Evolutionary conservation across 441 rosid species (phyloP), one percentile per base, ranked within the genome.

Genomic region (Dalechampia spathulata): DNA sequence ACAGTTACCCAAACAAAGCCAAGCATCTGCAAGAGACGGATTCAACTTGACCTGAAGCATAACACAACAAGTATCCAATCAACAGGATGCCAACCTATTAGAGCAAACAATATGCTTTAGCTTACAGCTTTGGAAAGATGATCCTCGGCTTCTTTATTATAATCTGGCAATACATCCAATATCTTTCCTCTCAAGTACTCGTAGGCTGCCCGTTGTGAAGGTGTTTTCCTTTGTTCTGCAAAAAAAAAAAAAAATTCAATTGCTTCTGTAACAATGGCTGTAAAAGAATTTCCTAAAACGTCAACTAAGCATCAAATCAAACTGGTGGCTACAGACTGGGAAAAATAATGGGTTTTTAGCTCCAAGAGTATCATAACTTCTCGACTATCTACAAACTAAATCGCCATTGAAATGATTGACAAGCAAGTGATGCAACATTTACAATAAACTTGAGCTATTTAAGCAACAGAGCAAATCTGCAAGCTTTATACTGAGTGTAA

Each of bases 101-200:
- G 10, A 59, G 28, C 10, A 14, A 45, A 52, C 8, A 3, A 44
- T 53, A 10, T 1, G 4, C 43, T 41, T 61, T 59, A 25, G 19
- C 86, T 75, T 64, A 85, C 93, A 63, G 93, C 85, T 78, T 85
- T 85, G 12, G 86, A 80, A 50, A 85, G 89, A 74, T 80, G 93
- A 64, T 82, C 89, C 69, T 85, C 93, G 15, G 93, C 93, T 68
- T 82, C 93, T 66, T 85, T 85, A 62, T 62, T 73, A 59, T 85
- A 85, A 20, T 85, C 86, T 45, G 86, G 86, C 20, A 76, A 65
- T n/a, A 73, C 89, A 75, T 85, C 89, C 68, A 85, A 48, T 55
- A 78, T 63, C 74, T 82, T 85, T 52, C 93, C 93, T 61, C 65
- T 78, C 7, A 85, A 72, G 64, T 78, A 82, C 54, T 80, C 83